A percentile compares a stretch with the other conserved stretches of the same genome.
These are phyloP conservation scores for Endocladia muricata DNA, from an alignment of 31 red algal species.

Conservation along the genomic window DNA sequence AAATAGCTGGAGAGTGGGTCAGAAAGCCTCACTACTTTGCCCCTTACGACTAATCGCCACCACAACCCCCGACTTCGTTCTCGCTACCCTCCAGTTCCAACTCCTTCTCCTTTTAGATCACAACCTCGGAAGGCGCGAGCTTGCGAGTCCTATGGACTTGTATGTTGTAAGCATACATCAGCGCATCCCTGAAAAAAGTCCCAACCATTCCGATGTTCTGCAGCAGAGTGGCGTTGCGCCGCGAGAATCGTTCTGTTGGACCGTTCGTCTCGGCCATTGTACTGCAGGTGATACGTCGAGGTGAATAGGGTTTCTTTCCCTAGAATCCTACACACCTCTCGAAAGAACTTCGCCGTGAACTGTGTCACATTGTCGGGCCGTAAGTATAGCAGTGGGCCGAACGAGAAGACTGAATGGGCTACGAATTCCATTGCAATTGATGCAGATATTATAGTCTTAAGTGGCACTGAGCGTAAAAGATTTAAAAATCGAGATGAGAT, in stretches of 20 bases:
- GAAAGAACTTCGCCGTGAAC: constrained; percentile 18
- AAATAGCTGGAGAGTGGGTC: too few species aligned
- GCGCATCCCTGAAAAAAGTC: not conserved
- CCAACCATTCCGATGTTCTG: not conserved
- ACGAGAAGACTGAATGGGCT: not conserved
- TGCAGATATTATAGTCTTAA: not conserved
- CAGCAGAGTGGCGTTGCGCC: not conserved
- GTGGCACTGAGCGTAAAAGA: not conserved
- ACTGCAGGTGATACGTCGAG: not conserved
- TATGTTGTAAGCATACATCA: not conserved
- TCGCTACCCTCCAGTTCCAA: too few species aligned
- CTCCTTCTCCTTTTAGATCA: too few species aligned
- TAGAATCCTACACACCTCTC: not conserved
- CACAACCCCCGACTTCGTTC: too few species aligned
- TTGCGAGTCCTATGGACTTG: not conserved
- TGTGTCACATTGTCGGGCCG: constrained; percentile 10
- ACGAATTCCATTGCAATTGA: not conserved
- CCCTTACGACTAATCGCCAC: too few species aligned
- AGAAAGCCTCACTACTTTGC: too few species aligned
- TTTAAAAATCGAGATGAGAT: not conserved
- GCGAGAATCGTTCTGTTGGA: constrained; percentile 12
- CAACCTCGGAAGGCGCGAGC: too few species aligned
- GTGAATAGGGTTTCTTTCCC: not conserved
- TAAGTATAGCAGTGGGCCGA: not conserved
- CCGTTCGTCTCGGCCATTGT: not conserved